phyloP scores from a whole-genome alignment of 1,284 basidiomycete species.

The Stygiomarasmius scandens region DNA sequence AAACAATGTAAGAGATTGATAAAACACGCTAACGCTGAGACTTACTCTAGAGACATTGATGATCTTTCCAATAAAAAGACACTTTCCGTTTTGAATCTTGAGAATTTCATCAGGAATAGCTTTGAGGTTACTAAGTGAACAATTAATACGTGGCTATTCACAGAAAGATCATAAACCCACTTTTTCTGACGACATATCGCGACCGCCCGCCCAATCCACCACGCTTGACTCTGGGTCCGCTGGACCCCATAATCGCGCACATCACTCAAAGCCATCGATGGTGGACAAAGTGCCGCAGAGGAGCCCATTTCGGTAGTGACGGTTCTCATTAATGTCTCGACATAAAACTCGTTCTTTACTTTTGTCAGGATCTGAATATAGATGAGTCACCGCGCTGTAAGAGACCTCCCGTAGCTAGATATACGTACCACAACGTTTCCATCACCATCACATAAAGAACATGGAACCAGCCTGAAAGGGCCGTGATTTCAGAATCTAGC shows the following conservation, averaged over 20 bases:
- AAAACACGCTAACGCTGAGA: background rate
- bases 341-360: constrained; percentile 31
- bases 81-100: constrained; percentile 46
- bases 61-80: constrained; percentile 58
- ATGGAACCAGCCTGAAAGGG: constrained; percentile 41
- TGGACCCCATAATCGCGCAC: constrained; percentile 44
- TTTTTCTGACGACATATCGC: constrained; percentile 36
- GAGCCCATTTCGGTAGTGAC: constrained; percentile 45
- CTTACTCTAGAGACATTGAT: constrained; percentile 45
- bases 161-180: background rate
- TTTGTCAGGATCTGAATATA: constrained; percentile 26
- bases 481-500: background rate
- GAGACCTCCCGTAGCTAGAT: too few species aligned
- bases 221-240: constrained; percentile 53
- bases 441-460: constrained; percentile 48
- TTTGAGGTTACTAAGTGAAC: constrained; percentile 37
- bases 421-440: constrained; percentile 36
- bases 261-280: constrained; percentile 37
- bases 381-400: too few species aligned
- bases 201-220: constrained; percentile 54
- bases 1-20: background rate
- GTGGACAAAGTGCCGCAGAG: constrained; percentile 43
- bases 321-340: constrained; percentile 34
- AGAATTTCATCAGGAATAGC: constrained; percentile 47
- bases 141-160: too few species aligned